Evolutionary conservation across 2,329 filamentous ascomycete genomes (phyloP), one percentile per base, ranked within the genome.

Genomic region (Massarina eburnea): DNA sequence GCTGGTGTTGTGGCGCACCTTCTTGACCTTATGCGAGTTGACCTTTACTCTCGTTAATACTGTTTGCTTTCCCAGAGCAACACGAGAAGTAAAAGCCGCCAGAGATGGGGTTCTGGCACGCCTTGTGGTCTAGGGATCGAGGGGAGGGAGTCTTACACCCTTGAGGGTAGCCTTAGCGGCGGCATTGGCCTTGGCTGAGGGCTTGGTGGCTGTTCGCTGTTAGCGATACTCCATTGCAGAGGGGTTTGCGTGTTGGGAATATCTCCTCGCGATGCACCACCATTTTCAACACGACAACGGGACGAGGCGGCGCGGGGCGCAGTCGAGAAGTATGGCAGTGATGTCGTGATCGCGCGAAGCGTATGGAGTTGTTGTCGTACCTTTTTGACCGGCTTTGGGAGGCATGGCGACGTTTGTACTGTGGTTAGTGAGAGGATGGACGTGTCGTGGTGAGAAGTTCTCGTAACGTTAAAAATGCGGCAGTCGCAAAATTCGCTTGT

Each of bases 161-260:
- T 90, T 90, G 70, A 97, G 86, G 72, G 91, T 88, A 75, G 94
- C 89, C 84, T 99, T 97, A 70, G 94, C 89, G 75, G 94, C 94
- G 73, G 86, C 85, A 71, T 85, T 87, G 79, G 94, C 94, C 84
- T 95, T 86, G 66, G 76, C 75, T 68, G 75, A 68, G 59, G 73
- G 71, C 83, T 91, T 92, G 73, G 77, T 59, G 61, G 71, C 74
- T 71, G 62, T 46, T 45, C 39, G 35, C 48, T 56, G 58, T 66
- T 59, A 68, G 65, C 58, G 19, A 47, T 47, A 41, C 39, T 36
- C n/a, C 15, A 8, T 38, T 8, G n/a, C 15, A 26, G 19, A n/a
- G 12, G 4, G 8, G 5, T 15, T 19, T 12, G 20, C 8, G 17
- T 8, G 34, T 14, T 8, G 18, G 17, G 10, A 8, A 9, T 3